Evolutionary conservation across 139 green algal species (phyloP).

Genomic region (Chlamydomonas applanata): DNA sequence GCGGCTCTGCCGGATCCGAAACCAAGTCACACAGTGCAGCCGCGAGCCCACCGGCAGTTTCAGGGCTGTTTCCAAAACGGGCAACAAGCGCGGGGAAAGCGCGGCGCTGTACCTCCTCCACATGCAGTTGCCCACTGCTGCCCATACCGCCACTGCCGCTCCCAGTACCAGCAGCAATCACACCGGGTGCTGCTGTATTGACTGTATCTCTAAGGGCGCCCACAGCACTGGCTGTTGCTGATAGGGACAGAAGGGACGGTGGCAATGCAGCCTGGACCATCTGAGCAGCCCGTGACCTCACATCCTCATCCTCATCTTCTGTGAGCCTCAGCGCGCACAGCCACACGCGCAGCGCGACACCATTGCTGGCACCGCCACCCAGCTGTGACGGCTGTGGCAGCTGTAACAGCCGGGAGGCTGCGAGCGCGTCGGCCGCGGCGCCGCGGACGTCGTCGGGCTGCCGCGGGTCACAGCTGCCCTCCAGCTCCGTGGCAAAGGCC

Average conservation of each 20-base stretch:
- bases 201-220: too few species aligned
- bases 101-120: constrained; percentile 45
- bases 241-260: neutral
- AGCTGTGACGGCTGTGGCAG: neutral
- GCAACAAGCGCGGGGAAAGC: constrained; percentile 29
- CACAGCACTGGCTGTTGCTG: neutral
- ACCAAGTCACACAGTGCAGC: constrained; percentile 8
- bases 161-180: neutral
- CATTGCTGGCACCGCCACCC: neutral
- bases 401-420: constrained; percentile 38
- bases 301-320: constrained; percentile 76
- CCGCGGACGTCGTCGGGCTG: constrained; percentile 55
- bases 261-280: constrained; percentile 22
- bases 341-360: constrained; percentile 52
- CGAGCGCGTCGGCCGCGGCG: constrained; percentile 54
- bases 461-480: neutral
- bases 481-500: constrained; percentile 5
- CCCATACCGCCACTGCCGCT: neutral
- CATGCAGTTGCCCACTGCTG: constrained; percentile 13
- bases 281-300: constrained; percentile 39
- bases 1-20: constrained; percentile 10
- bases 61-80: constrained; percentile 22
- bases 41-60: neutral
- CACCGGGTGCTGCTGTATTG: neutral
- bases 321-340: constrained; percentile 47